Evolutionary conservation across 176 grass and related monocot species (phyloP).

Genomic region (Bothriochloa decipiens): DNA sequence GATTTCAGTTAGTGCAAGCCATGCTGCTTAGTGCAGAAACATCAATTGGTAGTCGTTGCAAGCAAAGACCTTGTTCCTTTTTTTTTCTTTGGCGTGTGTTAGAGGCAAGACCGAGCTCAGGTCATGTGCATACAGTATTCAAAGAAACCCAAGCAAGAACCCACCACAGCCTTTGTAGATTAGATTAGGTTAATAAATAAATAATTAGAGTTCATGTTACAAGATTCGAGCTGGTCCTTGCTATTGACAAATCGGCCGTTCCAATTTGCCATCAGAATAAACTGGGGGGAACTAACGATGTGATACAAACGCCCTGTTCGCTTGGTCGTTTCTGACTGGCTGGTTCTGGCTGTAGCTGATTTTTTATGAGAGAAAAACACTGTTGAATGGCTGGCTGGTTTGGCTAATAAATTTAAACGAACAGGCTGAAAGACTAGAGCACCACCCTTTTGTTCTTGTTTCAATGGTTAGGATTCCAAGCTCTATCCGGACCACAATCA

Average conservation of each 20-base stretch:
- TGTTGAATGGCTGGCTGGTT: too few relatives aligned
- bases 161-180: background rate
- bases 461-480: slow-evolving; percentile 38
- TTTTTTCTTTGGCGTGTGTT: background rate
- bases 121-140: slow-evolving; percentile 10
- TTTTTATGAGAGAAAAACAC: too few relatives aligned
- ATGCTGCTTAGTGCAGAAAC: background rate
- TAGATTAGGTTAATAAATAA: background rate
- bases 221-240: slow-evolving; percentile 28
- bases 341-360: too few relatives aligned
- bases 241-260: background rate
- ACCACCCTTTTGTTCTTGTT: background rate
- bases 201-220: slow-evolving; percentile 34
- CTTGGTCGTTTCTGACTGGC: too few relatives aligned
- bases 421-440: background rate
- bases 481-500: slow-evolving; percentile 37
- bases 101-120: background rate
- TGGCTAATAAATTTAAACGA: too few relatives aligned
- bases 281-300: background rate
- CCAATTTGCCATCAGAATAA: background rate
- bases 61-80: background rate
- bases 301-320: too few relatives aligned
- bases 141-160: background rate
- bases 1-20: slow-evolving; percentile 24
- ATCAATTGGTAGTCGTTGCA: background rate